Evolutionary conservation across 2,329 filamentous ascomycete species (phyloP).

Genomic region (Pochonia chlamydosporia): DNA sequence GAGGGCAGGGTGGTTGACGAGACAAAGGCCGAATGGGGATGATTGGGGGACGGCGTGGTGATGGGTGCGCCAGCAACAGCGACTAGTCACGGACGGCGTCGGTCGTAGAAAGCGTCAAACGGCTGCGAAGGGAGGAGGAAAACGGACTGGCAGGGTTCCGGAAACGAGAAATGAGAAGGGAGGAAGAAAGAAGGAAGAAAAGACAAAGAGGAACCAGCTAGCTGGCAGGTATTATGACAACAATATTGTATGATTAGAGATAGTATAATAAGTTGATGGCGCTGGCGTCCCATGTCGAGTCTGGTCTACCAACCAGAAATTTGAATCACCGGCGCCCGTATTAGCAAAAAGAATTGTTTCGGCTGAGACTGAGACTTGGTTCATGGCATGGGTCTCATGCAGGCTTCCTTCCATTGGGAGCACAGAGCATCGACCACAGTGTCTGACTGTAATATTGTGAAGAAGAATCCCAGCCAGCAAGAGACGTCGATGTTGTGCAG

Average conservation of each 20-base stretch:
- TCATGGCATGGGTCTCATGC: conserved; percentile 12
- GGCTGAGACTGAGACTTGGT: conserved; percentile 1
- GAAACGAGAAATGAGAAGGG: neutral
- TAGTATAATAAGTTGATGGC: neutral
- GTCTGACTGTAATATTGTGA: no score
- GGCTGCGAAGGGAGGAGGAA: neutral
- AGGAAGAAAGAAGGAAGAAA: neutral
- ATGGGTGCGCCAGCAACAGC: neutral
- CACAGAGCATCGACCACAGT: no score
- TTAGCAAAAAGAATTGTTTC: neutral
- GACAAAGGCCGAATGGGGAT: neutral
- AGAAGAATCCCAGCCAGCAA: no score
- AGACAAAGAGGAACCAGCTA: neutral
- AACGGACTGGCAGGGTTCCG: neutral
- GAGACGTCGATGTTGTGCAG: no score
- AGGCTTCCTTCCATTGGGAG: conserved; percentile 5
- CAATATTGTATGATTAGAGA: conserved; percentile 29
- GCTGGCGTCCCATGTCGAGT: neutral
- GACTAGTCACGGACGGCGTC: neutral
- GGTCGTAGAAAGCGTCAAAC: neutral
- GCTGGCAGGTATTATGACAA: conserved; percentile 13
- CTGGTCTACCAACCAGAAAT: neutral
- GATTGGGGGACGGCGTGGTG: neutral
- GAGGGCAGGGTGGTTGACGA: neutral
- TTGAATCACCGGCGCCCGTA: conserved; percentile 7